These are phyloP conservation scores for Penicillium sp. DNA, from an alignment of 2,329 filamentous ascomycete genomes.

Conservation along the genomic window DNA sequence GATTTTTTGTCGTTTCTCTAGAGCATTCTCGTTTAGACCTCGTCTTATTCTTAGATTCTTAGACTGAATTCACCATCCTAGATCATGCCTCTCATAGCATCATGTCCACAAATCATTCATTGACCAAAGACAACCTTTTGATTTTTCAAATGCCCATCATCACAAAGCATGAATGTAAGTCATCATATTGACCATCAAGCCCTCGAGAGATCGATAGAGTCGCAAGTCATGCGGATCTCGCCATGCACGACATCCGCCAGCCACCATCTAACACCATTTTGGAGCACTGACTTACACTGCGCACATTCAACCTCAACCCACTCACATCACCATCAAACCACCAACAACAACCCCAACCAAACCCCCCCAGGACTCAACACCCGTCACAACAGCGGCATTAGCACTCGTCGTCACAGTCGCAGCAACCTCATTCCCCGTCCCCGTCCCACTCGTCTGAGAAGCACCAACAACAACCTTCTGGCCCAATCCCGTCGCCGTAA, in stretches of 20 bases:
- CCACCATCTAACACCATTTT: not conserved
- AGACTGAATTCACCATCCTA: not conserved
- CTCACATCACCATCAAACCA: slow-evolving; percentile 10
- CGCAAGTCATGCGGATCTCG: not conserved
- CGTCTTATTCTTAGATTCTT: not conserved
- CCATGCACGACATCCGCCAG: not conserved
- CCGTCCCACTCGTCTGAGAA: slow-evolving; percentile 11
- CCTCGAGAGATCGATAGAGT: not conserved
- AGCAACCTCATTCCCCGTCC: slow-evolving; percentile 15
- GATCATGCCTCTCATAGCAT: not conserved
- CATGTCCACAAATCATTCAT: not conserved
- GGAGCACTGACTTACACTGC: not conserved
- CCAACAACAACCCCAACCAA: slow-evolving; percentile 17
- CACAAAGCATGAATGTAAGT: not conserved
- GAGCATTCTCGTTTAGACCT: not conserved
- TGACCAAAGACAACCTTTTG: not conserved
- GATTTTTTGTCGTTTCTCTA: not conserved
- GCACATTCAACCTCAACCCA: not conserved
- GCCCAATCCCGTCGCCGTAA: slow-evolving; percentile 39
- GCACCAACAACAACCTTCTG: slow-evolving; percentile 24
- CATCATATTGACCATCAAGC: not conserved
- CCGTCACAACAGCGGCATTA: slow-evolving; percentile 13
- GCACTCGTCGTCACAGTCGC: slow-evolving; percentile 16
- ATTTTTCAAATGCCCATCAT: not conserved
- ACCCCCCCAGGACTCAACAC: slow-evolving; percentile 11